Evolutionary conservation across 306 rosid genomes (phyloP).

Genomic region (Vigna nakashimae): DNA sequence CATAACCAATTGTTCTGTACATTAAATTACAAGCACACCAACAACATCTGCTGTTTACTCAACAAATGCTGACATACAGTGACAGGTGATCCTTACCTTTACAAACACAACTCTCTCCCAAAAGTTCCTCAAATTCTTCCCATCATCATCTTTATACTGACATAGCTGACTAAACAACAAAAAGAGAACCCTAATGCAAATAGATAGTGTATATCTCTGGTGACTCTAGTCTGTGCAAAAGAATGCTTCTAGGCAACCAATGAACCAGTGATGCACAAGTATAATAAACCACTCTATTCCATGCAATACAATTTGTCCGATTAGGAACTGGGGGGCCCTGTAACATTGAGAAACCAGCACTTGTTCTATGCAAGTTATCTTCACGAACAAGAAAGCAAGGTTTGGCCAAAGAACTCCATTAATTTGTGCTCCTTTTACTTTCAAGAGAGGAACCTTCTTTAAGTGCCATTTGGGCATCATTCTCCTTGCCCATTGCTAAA

Average conservation of each 20-base stretch:
- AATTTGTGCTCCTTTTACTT: conserved; percentile 59
- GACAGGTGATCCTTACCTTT: conserved; percentile 56
- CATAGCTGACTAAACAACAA: conserved; percentile 49
- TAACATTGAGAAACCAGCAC: conserved; percentile 51
- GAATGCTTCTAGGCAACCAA: conserved; percentile 65
- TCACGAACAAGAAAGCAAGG: conserved; percentile 41
- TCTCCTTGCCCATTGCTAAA: conserved; percentile 62
- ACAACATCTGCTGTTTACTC: conserved; percentile 50
- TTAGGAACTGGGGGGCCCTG: conserved; percentile 42
- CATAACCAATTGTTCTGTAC: conserved; percentile 63
- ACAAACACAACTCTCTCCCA: conserved; percentile 57
- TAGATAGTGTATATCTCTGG: conserved; percentile 37
- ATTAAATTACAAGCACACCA: conserved; percentile 61
- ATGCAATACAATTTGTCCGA: conserved; percentile 31
- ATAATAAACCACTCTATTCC: conserved; percentile 49
- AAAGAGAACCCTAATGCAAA: conserved; percentile 49
- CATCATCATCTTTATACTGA: conserved; percentile 49
- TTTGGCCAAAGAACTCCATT: conserved; percentile 14
- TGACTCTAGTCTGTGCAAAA: conserved; percentile 56
- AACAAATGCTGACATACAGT: conserved; percentile 53
- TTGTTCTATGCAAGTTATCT: conserved; percentile 47
- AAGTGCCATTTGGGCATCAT: conserved; percentile 80
- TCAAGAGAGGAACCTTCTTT: conserved; percentile 82
- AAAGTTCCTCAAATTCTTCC: conserved; percentile 47
- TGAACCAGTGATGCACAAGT: conserved; percentile 58